Base-by-base conservation (phyloP, 192 early-diverging fungal species). In the Piromyces sp. region DNA sequence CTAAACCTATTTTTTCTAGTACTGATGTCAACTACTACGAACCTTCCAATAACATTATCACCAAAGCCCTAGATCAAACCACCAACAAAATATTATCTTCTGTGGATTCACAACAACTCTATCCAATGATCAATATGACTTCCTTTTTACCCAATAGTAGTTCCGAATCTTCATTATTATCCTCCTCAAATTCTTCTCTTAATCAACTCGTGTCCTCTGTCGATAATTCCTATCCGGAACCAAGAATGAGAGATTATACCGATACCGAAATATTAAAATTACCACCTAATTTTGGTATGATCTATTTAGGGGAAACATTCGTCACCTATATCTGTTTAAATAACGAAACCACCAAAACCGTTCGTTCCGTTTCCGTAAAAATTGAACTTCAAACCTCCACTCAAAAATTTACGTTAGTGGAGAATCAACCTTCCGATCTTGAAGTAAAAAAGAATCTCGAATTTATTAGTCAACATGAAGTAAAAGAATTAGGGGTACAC, bases 261-360 rank as follows among this genome's bases (percentile, higher is more conserved):
- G 51, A 68, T n/a, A 68, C 51, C 5, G 51, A 68, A n/a, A 68
- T 68, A 0, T 68, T 68, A 68, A 68, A 68, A 68, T 28, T 68
- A 9, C 51, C 51, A 68, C 51, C 51, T 5, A 68, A 68, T 68
- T 96, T 97, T 86, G 96, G 96, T 13, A 94, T 94, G 78, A 97
- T 98, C 37, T 97, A 96, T 84, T 89, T 98, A 29, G 97, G 97
- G 13, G 97, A 98, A 86, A 96, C 94, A 0, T 97, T 98, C 84
- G 87, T 87, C 17, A 91, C 92, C 22, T 94, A 96, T 83, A 84
- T 98, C 42, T 95, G 94, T 83, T 86, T 97, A 83, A 95, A 94
- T 87, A 98, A 97, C 85, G 96, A 97, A 80, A 88, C 88, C 19
- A 40, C 81, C 4, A 84, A 89, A 26, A 83, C 90, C 16, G 94